Evolutionary conservation across 2,329 filamentous ascomycete species (phyloP).

Genomic region (Scedosporium dehoogii): DNA sequence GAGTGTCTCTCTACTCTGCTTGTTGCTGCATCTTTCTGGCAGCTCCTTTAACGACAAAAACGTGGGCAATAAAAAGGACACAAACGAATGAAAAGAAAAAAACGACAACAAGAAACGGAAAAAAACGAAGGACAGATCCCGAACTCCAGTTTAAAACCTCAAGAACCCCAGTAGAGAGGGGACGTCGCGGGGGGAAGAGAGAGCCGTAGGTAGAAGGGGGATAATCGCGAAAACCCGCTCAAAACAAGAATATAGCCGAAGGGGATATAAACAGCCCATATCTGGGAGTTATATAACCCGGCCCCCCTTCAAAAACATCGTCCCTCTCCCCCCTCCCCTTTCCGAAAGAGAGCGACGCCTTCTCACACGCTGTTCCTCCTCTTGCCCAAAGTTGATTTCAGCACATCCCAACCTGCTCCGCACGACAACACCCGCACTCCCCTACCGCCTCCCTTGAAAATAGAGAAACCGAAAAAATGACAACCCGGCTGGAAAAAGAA

Average conservation of each 20-base stretch:
- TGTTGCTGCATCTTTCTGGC: background rate
- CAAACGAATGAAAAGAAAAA: background rate
- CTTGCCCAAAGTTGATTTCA: background rate
- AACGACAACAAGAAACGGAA: background rate
- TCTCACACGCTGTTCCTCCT: background rate
- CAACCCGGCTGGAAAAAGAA: background rate
- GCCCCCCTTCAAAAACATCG: background rate
- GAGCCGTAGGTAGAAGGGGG: background rate
- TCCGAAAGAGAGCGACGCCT: background rate
- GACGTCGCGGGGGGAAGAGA: background rate
- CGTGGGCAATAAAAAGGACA: background rate
- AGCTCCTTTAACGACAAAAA: background rate
- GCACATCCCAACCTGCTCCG: background rate
- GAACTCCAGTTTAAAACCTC: background rate
- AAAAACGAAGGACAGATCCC: constrained; percentile 2
- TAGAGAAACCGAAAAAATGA: constrained; percentile 1
- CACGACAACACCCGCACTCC: background rate
- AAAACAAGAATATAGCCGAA: background rate
- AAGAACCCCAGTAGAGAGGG: background rate
- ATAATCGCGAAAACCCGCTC: too few relatives aligned
- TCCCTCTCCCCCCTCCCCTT: background rate
- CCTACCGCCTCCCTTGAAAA: constrained; percentile 1
- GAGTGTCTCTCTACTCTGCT: background rate
- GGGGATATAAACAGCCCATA: background rate
- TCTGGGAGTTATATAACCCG: background rate